A percentile compares a stretch with the other conserved stretches of the same genome.
These are phyloP conservation scores for Astrothelium subdiscretum DNA, from an alignment of 495 filamentous ascomycete species.

Conservation along the genomic window DNA sequence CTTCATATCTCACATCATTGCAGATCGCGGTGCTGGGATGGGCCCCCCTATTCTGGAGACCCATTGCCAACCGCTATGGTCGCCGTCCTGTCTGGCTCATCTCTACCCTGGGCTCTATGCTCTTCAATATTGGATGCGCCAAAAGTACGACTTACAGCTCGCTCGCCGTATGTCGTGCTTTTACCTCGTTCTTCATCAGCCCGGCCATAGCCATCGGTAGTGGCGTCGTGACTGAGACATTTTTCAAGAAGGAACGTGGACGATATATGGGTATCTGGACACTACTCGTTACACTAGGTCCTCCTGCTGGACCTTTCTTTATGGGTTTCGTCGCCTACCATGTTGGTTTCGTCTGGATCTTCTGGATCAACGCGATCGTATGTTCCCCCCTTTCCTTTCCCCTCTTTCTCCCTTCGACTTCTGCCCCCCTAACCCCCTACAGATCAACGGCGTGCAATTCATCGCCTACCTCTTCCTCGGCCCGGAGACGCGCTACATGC, in stretches of 20 bases:
- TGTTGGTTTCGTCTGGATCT: constrained; percentile 22
- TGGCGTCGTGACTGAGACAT: constrained; percentile 32
- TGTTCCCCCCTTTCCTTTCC: constrained; percentile 9
- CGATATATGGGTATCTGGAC: constrained; percentile 13
- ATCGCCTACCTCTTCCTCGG: constrained; percentile 44
- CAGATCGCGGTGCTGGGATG: constrained; percentile 40
- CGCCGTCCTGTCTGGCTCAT: constrained; percentile 42
- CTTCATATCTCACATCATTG: constrained; percentile 40
- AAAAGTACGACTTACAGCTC: constrained; percentile 31
- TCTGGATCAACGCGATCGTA: constrained; percentile 31
- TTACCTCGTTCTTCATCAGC: constrained; percentile 42
- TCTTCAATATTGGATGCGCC: constrained; percentile 38
- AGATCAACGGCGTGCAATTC: constrained; percentile 44
- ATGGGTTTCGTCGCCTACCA: constrained; percentile 22
- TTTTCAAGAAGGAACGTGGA: constrained; percentile 10
- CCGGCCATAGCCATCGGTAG: constrained; percentile 44
- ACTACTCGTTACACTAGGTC: constrained; percentile 39
- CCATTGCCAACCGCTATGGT: constrained; percentile 44
- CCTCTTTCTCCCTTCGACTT: background rate
- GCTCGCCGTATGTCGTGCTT: constrained; percentile 35
- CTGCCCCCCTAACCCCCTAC: background rate
- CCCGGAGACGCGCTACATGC: constrained; percentile 43
- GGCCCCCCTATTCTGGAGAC: constrained; percentile 43
- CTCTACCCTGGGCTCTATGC: constrained; percentile 33
- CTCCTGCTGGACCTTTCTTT: constrained; percentile 26